Percentiles rank a stretch among this genome's conserved stretches.
Conservation (phyloP, 83 land plant species). For the Larix sibirica region DNA sequence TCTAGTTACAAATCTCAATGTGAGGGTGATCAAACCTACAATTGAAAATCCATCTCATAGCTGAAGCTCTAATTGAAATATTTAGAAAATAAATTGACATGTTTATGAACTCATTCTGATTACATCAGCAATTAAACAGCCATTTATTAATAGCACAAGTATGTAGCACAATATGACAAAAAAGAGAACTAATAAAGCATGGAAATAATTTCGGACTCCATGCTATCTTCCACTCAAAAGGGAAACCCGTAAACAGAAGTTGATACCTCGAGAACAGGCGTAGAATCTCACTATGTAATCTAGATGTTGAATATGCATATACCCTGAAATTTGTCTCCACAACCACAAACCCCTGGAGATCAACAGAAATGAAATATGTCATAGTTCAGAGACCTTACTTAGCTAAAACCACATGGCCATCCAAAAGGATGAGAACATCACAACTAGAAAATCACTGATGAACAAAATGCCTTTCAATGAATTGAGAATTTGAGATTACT, state of each 20-base stretch:
- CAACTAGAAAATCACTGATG: neutral
- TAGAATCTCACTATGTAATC: constrained; percentile 85
- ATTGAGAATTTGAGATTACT: neutral
- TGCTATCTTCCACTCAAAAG: neutral
- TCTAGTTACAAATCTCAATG: neutral
- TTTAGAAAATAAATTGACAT: neutral
- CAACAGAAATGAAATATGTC: neutral
- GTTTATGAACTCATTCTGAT: neutral
- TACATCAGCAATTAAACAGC: neutral
- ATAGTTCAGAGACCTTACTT: neutral
- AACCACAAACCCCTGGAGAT: constrained; percentile 86
- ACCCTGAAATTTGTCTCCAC: constrained; percentile 97
- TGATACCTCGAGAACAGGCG: constrained; percentile 85
- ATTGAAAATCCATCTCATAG: neutral
- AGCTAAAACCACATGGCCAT: neutral
- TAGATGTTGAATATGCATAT: constrained; percentile 95
- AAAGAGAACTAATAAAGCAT: neutral
- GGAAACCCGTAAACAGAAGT: neutral
- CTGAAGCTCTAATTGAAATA: neutral
- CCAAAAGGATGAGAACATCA: constrained; percentile 1
- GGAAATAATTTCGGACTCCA: neutral
- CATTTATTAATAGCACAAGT: neutral
- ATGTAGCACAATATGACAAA: neutral
- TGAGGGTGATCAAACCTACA: neutral
- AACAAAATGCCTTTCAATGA: neutral